Conservation (phyloP, 495 filamentous ascomycete genomes). For the Acidiella bohemica region DNA sequence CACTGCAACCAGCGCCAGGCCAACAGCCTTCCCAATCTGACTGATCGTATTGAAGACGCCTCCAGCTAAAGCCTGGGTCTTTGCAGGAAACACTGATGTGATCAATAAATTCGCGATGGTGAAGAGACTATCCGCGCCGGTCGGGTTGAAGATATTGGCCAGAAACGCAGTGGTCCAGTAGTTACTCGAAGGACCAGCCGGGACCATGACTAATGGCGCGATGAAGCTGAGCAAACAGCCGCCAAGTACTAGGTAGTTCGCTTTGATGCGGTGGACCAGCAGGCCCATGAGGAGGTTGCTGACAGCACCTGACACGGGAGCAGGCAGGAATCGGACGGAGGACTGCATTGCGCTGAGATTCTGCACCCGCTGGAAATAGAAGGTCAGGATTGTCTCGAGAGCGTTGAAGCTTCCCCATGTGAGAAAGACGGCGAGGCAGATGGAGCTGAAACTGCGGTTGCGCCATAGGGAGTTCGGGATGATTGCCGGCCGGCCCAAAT, state of each 20-base stretch:
- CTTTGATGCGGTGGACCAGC: conserved; percentile 40
- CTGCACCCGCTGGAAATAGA: conserved; percentile 44
- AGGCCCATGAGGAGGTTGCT: conserved; percentile 43
- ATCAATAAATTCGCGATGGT: conserved; percentile 50
- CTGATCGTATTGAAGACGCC: conserved; percentile 52
- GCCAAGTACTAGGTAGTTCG: conserved; percentile 35
- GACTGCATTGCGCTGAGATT: conserved; percentile 29
- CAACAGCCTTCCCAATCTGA: conserved; percentile 47
- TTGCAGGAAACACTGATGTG: conserved; percentile 40
- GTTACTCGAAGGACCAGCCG: conserved; percentile 31
- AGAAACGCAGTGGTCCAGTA: conserved; percentile 48
- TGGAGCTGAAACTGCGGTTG: conserved; percentile 35
- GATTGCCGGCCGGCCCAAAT: conserved; percentile 28
- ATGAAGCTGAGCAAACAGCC: conserved; percentile 34
- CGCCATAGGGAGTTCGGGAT: conserved; percentile 43
- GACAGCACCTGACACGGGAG: conserved; percentile 37
- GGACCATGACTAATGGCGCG: conserved; percentile 42
- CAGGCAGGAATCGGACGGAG: conserved; percentile 43
- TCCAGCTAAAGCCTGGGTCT: conserved; percentile 48
- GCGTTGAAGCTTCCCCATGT: conserved; percentile 38
- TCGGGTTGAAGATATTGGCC: conserved; percentile 36
- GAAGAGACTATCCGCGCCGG: conserved; percentile 47
- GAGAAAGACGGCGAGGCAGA: conserved; percentile 41
- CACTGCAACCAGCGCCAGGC: conserved; percentile 42
- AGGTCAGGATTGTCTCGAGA: conserved; percentile 34